phyloP scores from a whole-genome alignment of 148 eudicot genomes.

The Chenopodium berlandieri region DNA sequence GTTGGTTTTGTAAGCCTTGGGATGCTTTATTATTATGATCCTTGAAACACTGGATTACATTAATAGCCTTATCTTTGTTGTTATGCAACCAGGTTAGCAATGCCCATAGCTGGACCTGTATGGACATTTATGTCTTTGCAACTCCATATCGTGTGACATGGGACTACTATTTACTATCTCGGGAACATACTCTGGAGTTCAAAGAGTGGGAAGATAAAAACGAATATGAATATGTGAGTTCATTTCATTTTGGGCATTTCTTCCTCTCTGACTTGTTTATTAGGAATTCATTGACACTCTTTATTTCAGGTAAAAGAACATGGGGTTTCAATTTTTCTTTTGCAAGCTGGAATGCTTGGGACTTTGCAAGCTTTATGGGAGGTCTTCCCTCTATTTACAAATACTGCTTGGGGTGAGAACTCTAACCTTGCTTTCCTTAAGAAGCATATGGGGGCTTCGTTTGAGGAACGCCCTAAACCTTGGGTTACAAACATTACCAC shows the following conservation, averaged over 20 bases:
- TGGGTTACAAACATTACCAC: slow-evolving; percentile 75
- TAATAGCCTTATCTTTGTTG: slow-evolving; percentile 16
- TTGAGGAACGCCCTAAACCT: slow-evolving; percentile 80
- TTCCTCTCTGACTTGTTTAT: slow-evolving; percentile 9
- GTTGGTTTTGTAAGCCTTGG: background rate
- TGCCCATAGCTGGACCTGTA: slow-evolving; percentile 95
- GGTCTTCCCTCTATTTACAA: slow-evolving; percentile 81
- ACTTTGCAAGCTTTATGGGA: slow-evolving; percentile 86
- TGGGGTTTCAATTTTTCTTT: slow-evolving; percentile 90
- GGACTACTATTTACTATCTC: slow-evolving; percentile 75
- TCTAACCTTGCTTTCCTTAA: slow-evolving; percentile 77
- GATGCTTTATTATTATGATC: background rate
- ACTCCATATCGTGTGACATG: slow-evolving; percentile 96
- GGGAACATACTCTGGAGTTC: slow-evolving; percentile 85
- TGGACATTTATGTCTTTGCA: slow-evolving; percentile 92
- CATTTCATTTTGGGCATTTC: background rate
- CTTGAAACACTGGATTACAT: background rate
- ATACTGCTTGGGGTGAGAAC: slow-evolving; percentile 88
- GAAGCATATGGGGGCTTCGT: slow-evolving; percentile 83
- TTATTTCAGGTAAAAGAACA: slow-evolving; percentile 63
- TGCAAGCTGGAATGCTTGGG: slow-evolving; percentile 96
- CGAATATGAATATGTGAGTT: slow-evolving; percentile 88
- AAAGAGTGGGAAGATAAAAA: slow-evolving; percentile 83
- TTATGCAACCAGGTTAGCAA: slow-evolving; percentile 52
- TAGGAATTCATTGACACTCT: slow-evolving; percentile 4